Percentiles rank a stretch among this genome's conserved stretches.
Conservation (phyloP, 352 stramenopile species). For the Pythium aristosporum region DNA sequence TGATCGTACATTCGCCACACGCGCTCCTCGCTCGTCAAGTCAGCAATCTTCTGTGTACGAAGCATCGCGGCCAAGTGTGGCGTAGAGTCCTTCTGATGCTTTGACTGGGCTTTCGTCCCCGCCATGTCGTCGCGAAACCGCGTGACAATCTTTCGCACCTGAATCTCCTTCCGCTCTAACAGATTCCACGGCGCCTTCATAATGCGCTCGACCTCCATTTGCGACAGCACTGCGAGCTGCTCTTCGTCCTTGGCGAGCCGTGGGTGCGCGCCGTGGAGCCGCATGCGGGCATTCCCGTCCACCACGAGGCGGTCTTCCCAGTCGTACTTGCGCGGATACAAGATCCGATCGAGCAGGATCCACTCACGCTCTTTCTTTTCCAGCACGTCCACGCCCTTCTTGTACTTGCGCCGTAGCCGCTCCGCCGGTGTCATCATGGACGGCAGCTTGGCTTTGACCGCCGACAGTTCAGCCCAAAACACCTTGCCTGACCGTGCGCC, state of each 20-base stretch:
- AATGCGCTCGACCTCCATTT: slow-evolving; percentile 67
- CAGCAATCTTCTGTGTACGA: slow-evolving; percentile 41
- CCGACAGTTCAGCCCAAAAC: slow-evolving; percentile 68
- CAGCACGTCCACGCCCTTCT: slow-evolving; percentile 53
- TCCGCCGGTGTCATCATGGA: slow-evolving; percentile 80
- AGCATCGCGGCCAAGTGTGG: slow-evolving; percentile 48
- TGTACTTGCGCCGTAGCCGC: slow-evolving; percentile 77
- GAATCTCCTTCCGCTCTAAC: slow-evolving; percentile 70
- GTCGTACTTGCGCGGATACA: slow-evolving; percentile 59
- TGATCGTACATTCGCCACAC: slow-evolving; percentile 75
- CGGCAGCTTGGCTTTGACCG: slow-evolving; percentile 70
- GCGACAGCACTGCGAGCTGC: slow-evolving; percentile 52
- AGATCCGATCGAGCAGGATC: slow-evolving; percentile 70
- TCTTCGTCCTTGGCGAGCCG: slow-evolving; percentile 69
- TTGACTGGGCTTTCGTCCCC: slow-evolving; percentile 13
- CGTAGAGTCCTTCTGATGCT: slow-evolving; percentile 8
- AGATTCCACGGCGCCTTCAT: slow-evolving; percentile 74
- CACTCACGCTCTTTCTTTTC: slow-evolving; percentile 79
- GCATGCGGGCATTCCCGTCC: slow-evolving; percentile 28
- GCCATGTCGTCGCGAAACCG: slow-evolving; percentile 56
- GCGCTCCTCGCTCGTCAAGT: slow-evolving; percentile 62
- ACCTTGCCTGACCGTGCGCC: slow-evolving; percentile 56
- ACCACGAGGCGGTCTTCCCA: slow-evolving; percentile 54
- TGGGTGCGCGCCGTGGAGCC: slow-evolving; percentile 45
- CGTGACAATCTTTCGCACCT: slow-evolving; percentile 71